Evolutionary conservation across 805 yeast species (phyloP).

Genomic region (Starmerella tilneyi): DNA sequence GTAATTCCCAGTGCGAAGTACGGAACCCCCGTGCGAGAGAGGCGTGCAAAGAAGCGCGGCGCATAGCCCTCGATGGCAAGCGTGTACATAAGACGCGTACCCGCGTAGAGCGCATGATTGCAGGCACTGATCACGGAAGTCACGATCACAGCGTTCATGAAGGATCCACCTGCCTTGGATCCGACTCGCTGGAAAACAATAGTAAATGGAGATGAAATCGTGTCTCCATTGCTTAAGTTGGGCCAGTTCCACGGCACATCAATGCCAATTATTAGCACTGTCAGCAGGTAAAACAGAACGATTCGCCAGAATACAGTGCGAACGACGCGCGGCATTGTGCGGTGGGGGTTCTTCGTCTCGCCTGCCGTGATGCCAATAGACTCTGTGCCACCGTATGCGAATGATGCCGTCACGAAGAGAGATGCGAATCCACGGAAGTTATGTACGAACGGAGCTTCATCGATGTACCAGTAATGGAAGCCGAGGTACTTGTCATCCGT

Average conservation of each 20-base stretch:
- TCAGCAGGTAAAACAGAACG: constrained; percentile 42
- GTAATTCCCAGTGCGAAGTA: constrained; percentile 41
- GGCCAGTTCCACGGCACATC: constrained; percentile 50
- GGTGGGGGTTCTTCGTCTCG: constrained; percentile 49
- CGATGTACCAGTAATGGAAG: constrained; percentile 43
- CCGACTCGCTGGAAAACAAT: constrained; percentile 38
- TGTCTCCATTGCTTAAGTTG: constrained; percentile 33
- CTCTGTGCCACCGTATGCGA: constrained; percentile 51
- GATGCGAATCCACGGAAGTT: constrained; percentile 38
- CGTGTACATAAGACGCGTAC: constrained; percentile 52
- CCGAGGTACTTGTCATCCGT: constrained; percentile 34
- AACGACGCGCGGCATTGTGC: constrained; percentile 49
- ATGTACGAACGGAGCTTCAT: constrained; percentile 37
- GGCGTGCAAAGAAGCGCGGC: constrained; percentile 41
- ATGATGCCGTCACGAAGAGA: constrained; percentile 48
- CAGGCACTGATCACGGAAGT: constrained; percentile 45
- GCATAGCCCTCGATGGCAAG: constrained; percentile 52
- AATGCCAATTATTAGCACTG: constrained; percentile 48
- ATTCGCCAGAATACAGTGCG: constrained; percentile 48
- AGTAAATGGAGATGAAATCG: constrained; percentile 40
- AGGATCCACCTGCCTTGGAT: constrained; percentile 39
- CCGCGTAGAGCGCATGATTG: constrained; percentile 56
- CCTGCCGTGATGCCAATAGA: constrained; percentile 51
- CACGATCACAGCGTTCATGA: constrained; percentile 49
- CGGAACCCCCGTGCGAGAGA: constrained; percentile 44